A percentile compares a stretch with the other conserved stretches of the same genome.
phyloP scores from a whole-genome alignment of 2,329 filamentous ascomycete genomes.

The Cladosporium halotolerans region DNA sequence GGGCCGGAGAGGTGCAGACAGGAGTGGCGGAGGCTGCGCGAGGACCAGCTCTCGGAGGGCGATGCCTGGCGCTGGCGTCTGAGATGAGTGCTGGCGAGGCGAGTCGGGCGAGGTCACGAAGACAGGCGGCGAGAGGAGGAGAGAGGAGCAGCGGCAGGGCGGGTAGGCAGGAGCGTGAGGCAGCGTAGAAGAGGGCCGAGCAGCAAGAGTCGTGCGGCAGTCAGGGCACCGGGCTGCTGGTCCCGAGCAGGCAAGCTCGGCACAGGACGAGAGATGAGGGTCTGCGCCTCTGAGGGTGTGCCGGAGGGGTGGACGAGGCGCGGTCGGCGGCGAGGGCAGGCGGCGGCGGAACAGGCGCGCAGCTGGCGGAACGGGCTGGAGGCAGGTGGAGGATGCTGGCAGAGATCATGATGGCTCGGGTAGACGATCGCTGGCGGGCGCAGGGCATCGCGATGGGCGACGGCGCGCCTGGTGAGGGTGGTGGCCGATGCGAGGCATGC shows the following conservation, averaged over 20 bases:
- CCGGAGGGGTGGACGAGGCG: not conserved
- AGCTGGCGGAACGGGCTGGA: not conserved
- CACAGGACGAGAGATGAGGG: no score
- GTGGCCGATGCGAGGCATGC: constrained; percentile 2
- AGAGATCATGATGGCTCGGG: not conserved
- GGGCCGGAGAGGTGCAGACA: not conserved
- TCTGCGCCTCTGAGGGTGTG: not conserved
- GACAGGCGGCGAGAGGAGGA: not conserved
- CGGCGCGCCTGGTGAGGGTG: not conserved
- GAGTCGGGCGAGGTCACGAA: not conserved
- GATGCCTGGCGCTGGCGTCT: not conserved
- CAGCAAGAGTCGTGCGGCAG: no score
- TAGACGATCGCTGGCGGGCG: not conserved
- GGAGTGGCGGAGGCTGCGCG: not conserved
- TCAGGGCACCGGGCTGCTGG: no score
- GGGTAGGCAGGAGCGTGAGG: no score
- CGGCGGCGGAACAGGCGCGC: no score
- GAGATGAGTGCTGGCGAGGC: not conserved
- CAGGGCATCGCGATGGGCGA: constrained; percentile 4
- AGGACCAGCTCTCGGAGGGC: constrained; percentile 3
- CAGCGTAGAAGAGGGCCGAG: no score
- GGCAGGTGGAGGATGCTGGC: constrained; percentile 1
- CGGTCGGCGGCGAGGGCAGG: not conserved
- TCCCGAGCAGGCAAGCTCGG: no score
- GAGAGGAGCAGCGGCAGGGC: not conserved